Percentiles rank a stretch among this genome's conserved stretches.
These are phyloP conservation scores for Penicillium verhagenii DNA, from an alignment of 495 filamentous ascomycete genomes.

Conservation along the genomic window DNA sequence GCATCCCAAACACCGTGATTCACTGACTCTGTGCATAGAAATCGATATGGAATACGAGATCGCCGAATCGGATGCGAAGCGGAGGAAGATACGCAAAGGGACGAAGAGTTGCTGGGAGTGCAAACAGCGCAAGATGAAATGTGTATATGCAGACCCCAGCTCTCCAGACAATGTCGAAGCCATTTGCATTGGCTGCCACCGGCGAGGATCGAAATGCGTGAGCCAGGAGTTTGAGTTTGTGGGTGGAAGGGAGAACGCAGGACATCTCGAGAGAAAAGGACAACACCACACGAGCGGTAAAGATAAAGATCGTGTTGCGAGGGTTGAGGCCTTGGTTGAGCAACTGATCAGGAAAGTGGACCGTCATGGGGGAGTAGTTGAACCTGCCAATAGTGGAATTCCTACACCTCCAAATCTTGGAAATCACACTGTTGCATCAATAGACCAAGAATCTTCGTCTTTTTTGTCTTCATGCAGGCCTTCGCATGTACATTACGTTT, in stretches of 20 bases:
- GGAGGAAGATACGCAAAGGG: conserved; percentile 14
- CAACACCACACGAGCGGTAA: neutral
- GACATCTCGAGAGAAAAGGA: conserved; percentile 27
- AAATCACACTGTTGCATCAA: conserved; percentile 3
- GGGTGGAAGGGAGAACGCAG: neutral
- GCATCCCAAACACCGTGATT: neutral
- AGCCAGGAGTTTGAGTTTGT: conserved; percentile 12
- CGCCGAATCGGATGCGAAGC: conserved; percentile 5
- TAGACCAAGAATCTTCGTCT: neutral
- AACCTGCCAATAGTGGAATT: neutral
- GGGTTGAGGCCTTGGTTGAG: conserved; percentile 4
- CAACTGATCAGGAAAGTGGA: conserved; percentile 10
- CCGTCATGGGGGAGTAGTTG: neutral
- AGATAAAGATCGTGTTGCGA: conserved; percentile 3
- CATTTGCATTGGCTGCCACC: conserved; percentile 10
- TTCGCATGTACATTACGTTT: conserved; percentile 1
- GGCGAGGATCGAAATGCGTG: conserved; percentile 9
- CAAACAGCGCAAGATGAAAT: conserved; percentile 15
- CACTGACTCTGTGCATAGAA: neutral
- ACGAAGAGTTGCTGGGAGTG: conserved; percentile 37
- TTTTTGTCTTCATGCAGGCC: conserved; percentile 1
- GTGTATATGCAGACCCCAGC: conserved; percentile 5
- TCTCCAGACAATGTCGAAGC: conserved; percentile 1
- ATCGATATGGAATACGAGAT: conserved; percentile 3
- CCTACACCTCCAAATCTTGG: neutral